A percentile compares a stretch with the other conserved stretches of the same genome.
phyloP scores from a whole-genome alignment of 441 rosid genomes.

The Biscutella laevigata region DNA sequence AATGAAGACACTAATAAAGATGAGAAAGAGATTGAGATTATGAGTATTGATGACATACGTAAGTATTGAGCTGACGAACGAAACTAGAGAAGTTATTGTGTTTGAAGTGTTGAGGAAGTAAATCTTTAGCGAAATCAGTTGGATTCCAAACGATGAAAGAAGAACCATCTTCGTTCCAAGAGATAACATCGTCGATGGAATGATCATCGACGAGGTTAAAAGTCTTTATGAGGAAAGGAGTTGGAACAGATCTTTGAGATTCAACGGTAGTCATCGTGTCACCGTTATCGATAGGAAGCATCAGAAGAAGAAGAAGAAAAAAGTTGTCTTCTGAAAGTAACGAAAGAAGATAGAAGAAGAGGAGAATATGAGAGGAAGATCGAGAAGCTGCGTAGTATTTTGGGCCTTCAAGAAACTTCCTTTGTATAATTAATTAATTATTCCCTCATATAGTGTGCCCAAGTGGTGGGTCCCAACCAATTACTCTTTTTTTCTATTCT shows the following conservation, averaged over 20 bases:
- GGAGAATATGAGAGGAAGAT: background rate
- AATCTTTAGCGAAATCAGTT: slow-evolving; percentile 46
- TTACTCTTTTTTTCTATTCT: background rate
- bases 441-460: slow-evolving; percentile 12
- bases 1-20: too few species aligned
- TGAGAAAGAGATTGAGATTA: background rate
- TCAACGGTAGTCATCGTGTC: slow-evolving; percentile 21
- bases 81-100: slow-evolving; percentile 68
- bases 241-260: slow-evolving; percentile 41
- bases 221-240: slow-evolving; percentile 53
- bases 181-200: slow-evolving; percentile 46
- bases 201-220: slow-evolving; percentile 50
- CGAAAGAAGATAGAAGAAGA: background rate
- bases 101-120: slow-evolving; percentile 59
- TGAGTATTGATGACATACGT: slow-evolving; percentile 30
- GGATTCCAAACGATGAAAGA: slow-evolving; percentile 60
- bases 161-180: slow-evolving; percentile 60
- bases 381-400: slow-evolving; percentile 42
- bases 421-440: slow-evolving; percentile 14
- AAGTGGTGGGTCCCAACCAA: slow-evolving; percentile 1
- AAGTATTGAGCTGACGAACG: slow-evolving; percentile 65
- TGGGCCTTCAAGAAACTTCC: slow-evolving; percentile 52
- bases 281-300: background rate
- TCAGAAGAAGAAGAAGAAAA: background rate
- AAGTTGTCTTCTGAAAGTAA: slow-evolving; percentile 30